Conservation (phyloP, 2,329 filamentous ascomycete species). For the Neopestalotiopsis sp. region DNA sequence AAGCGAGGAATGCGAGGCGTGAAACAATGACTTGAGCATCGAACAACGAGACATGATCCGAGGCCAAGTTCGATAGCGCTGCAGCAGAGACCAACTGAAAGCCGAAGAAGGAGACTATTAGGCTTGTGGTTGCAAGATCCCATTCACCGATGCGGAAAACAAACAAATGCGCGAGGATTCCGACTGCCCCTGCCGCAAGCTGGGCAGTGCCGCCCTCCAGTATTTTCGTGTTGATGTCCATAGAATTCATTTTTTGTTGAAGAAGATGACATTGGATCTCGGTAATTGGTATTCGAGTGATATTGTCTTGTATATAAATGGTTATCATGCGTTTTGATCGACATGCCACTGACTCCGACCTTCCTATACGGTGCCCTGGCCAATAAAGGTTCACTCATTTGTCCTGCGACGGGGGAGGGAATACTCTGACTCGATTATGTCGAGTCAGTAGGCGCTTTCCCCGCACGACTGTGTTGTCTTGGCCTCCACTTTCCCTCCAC, state of each 20-base stretch:
- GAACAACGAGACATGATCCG: neutral
- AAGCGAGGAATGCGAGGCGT: neutral
- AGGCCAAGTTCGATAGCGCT: neutral
- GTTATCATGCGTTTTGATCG: neutral
- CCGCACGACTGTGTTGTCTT: neutral
- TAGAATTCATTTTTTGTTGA: neutral
- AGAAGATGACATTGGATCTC: neutral
- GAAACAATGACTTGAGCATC: neutral
- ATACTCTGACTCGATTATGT: neutral
- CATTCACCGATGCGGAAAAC: slow-evolving; percentile 17
- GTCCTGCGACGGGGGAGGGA: neutral
- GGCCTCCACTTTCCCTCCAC: neutral
- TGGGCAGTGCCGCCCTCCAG: neutral
- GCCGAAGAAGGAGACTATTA: neutral
- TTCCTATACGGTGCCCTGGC: neutral
- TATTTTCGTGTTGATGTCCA: neutral
- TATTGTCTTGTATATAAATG: neutral
- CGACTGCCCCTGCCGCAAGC: neutral
- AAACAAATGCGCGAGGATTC: neutral
- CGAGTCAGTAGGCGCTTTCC: neutral
- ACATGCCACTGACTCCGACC: neutral
- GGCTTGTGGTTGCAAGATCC: neutral
- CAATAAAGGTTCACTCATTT: neutral
- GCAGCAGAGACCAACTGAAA: neutral
- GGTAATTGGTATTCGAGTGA: neutral